These are phyloP conservation scores for Aegilops bicornis DNA, from an alignment of 176 grass and related monocot species.

Conservation along the genomic window DNA sequence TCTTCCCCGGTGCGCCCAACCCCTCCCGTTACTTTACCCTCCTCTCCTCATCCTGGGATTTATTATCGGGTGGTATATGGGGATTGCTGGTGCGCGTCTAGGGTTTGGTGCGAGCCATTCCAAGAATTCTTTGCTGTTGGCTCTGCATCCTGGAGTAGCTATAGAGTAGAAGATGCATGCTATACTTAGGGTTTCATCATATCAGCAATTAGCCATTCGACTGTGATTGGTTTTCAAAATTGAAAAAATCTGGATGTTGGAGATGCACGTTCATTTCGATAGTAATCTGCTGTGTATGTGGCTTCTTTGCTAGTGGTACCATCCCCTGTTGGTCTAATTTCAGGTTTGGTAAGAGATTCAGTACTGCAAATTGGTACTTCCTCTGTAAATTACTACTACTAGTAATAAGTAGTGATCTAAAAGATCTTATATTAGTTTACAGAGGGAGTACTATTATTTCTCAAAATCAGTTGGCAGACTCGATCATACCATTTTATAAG, in stretches of 20 bases:
- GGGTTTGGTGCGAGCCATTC: background rate
- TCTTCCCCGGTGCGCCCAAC: constrained; percentile 63
- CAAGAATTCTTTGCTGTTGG: background rate
- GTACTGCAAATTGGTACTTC: background rate
- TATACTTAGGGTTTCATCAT: too few relatives aligned
- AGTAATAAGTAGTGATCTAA: too few relatives aligned
- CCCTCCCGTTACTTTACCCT: too few relatives aligned
- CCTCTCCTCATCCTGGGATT: background rate
- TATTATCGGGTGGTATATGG: background rate
- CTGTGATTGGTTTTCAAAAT: too few relatives aligned
- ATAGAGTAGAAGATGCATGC: too few relatives aligned
- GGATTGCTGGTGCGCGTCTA: background rate
- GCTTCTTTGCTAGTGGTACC: background rate
- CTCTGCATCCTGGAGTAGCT: background rate
- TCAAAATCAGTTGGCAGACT: background rate
- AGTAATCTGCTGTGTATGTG: background rate
- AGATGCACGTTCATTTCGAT: background rate
- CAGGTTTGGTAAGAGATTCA: background rate
- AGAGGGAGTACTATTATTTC: background rate
- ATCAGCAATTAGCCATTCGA: too few relatives aligned
- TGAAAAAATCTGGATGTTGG: background rate
- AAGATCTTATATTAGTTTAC: too few relatives aligned
- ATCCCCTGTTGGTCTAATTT: background rate
- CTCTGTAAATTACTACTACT: too few relatives aligned
- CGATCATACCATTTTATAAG: background rate